Conservation (phyloP, 306 rosid species). For the Sphenostylis stenocarpa region DNA sequence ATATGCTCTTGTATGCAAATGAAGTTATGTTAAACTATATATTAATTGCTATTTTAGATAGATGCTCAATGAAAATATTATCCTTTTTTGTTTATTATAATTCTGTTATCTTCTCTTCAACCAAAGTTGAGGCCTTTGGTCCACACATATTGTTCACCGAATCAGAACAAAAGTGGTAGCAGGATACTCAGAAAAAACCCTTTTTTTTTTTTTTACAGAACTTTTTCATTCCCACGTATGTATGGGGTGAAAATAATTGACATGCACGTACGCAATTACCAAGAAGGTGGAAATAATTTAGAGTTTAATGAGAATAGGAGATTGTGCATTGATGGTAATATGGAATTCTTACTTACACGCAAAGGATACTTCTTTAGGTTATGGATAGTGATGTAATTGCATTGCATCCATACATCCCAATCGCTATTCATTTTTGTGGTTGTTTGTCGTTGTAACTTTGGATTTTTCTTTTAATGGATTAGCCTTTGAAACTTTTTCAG, state of each 20-base stretch:
- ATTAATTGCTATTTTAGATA: slow-evolving; percentile 5
- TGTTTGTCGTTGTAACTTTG: background rate
- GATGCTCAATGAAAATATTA: slow-evolving; percentile 1
- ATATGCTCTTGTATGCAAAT: slow-evolving; percentile 2
- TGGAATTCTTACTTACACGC: slow-evolving; percentile 30
- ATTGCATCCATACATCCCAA: background rate
- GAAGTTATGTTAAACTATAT: background rate
- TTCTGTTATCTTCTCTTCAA: background rate
- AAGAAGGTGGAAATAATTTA: background rate
- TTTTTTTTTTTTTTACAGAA: background rate
- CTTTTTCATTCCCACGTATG: background rate
- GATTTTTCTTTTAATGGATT: background rate
- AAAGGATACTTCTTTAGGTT: slow-evolving; percentile 10
- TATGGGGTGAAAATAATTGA: background rate
- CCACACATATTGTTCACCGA: background rate
- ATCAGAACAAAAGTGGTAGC: background rate
- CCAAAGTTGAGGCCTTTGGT: background rate
- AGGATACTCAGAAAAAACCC: background rate
- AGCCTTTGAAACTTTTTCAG: too few relatives aligned
- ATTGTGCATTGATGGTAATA: background rate
- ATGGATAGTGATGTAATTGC: background rate
- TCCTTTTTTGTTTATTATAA: background rate
- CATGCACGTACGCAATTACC: slow-evolving; percentile 2
- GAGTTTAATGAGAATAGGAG: background rate
- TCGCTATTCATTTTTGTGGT: background rate